Conservation (phyloP, 2,329 filamentous ascomycete species). For the Corynespora cassiicola region DNA sequence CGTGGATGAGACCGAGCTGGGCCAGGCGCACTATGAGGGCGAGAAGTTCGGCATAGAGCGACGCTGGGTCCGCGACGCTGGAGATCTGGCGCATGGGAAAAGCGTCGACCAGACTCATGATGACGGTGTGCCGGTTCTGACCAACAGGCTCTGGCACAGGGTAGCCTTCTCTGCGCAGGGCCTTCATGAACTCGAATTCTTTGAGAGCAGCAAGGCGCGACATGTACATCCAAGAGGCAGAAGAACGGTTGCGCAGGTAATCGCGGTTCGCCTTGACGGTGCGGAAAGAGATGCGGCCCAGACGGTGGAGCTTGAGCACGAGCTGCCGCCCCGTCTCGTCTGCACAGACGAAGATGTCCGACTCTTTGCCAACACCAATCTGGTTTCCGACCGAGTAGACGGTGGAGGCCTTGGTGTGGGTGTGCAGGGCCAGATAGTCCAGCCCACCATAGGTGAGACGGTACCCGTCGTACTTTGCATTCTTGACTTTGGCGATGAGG, state of each 20-base stretch:
- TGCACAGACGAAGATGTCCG: slow-evolving; percentile 94
- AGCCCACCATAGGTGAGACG: slow-evolving; percentile 94
- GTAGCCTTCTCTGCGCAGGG: slow-evolving; percentile 82
- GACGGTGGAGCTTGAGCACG: slow-evolving; percentile 93
- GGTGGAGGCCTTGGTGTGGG: slow-evolving; percentile 78
- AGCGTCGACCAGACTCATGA: slow-evolving; percentile 93
- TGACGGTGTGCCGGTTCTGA: slow-evolving; percentile 92
- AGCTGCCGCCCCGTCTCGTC: slow-evolving; percentile 76
- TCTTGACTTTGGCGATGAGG: slow-evolving; percentile 90
- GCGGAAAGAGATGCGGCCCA: slow-evolving; percentile 95
- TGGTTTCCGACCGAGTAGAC: slow-evolving; percentile 94
- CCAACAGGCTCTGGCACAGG: slow-evolving; percentile 86
- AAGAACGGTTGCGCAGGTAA: slow-evolving; percentile 82
- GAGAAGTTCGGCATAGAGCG: slow-evolving; percentile 91
- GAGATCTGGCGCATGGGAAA: slow-evolving; percentile 91
- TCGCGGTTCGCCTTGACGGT: slow-evolving; percentile 96
- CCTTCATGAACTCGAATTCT: slow-evolving; percentile 94
- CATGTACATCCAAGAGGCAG: slow-evolving; percentile 98
- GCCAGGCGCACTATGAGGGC: slow-evolving; percentile 84
- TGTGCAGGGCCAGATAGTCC: slow-evolving; percentile 95
- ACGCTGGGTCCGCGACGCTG: slow-evolving; percentile 79
- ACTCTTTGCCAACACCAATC: slow-evolving; percentile 96
- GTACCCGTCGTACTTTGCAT: slow-evolving; percentile 97
- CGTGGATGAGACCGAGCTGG: slow-evolving; percentile 88
- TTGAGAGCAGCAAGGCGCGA: slow-evolving; percentile 90